These are phyloP conservation scores for Diaporthe ampelina DNA, from an alignment of 2,329 filamentous ascomycete species.

Conservation along the genomic window DNA sequence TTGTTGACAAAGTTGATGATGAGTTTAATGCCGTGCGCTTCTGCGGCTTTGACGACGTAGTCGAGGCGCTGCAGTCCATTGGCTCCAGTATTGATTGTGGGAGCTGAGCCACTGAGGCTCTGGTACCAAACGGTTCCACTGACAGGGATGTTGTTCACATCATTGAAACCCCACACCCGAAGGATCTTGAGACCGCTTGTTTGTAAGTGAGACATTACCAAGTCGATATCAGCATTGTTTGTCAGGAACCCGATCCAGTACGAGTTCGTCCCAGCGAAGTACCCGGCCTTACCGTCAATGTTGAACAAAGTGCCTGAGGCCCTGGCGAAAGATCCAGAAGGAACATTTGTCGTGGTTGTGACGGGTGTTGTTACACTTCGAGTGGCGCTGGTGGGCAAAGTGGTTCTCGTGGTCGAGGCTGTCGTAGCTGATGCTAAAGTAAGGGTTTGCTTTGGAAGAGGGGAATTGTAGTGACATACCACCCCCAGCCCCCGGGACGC, in stretches of 20 bases:
- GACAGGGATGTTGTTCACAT: constrained; percentile 59
- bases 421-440: background rate
- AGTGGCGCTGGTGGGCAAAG: background rate
- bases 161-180: constrained; percentile 74
- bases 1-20: constrained; percentile 78
- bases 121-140: constrained; percentile 65
- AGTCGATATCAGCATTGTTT: constrained; percentile 26
- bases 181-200: constrained; percentile 66
- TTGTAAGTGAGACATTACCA: constrained; percentile 10
- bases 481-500: background rate
- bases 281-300: constrained; percentile 59
- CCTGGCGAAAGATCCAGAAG: background rate
- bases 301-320: constrained; percentile 47
- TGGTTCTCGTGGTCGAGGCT: background rate
- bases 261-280: constrained; percentile 68
- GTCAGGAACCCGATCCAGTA: constrained; percentile 66
- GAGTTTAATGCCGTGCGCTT: constrained; percentile 71
- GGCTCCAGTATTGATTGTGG: constrained; percentile 73
- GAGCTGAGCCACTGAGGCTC: constrained; percentile 61
- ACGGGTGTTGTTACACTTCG: background rate
- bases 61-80: constrained; percentile 76
- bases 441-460: background rate
- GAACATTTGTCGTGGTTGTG: background rate
- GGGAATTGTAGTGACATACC: background rate
- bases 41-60: constrained; percentile 72